Evolutionary conservation across 2,329 filamentous ascomycete genomes (phyloP), one percentile per base, ranked within the genome.

Genomic region (Penicillium sp.): DNA sequence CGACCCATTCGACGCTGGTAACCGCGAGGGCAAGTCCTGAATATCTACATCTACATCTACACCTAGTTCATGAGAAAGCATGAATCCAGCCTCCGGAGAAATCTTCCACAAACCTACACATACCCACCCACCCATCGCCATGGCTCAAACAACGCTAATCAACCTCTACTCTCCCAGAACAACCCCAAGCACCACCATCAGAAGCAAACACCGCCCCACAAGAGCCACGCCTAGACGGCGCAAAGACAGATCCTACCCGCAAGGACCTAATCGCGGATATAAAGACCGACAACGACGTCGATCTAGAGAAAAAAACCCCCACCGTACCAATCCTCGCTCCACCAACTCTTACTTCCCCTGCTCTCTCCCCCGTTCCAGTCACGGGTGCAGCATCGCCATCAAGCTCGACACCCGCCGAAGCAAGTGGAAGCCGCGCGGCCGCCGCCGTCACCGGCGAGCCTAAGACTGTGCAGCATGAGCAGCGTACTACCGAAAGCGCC

Each of bases 1-100:
- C 13, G 89, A 94, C 75, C 92, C 92, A 0, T 96, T 88, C 70
- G 92, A 95, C 73, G 87, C 87, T 61, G 92, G 92, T 53, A 95
- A 95, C 75, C 79, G 86, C n/a, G 83, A 86, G 81, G 84, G 82
- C 87, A 76, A 68, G 79, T 53, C 15, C 12, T 35, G 12, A 5
- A n/a, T 42, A 42, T 24, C 2, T n/a, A 9, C 7, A 4, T 28
- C 26, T 26, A 33, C 17, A 17, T 19, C 40, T 7, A 33, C 19
- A 22, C 24, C 35, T 7, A 3, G 12, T 35, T 3, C 17, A 6
- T 35, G 17, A 30, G 7, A n/a, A 30, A 9, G n/a, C n/a, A 51
- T 35, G n/a, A 5, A 35, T 51, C n/a, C 19, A 51, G 28, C 2
- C 15, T 7, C 15, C 13, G 45, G 24, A 49, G 13, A 49, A n/a